Percentiles rank a stretch among this genome's conserved stretches.
These are phyloP conservation scores for Suaeda aralocaspica DNA, from an alignment of 148 eudicot genomes.

Conservation along the genomic window DNA sequence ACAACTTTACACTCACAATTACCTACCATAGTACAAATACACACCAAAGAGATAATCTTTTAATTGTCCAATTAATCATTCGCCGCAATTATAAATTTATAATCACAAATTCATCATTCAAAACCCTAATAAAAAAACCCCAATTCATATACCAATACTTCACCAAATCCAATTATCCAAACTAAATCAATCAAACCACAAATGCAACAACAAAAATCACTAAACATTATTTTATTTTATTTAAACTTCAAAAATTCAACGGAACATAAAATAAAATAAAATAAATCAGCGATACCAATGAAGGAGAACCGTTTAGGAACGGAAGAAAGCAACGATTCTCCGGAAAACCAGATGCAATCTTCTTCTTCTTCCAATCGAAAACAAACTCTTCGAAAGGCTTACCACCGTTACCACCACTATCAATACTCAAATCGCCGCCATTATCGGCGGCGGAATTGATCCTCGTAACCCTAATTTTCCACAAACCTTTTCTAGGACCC, in stretches of 20 bases:
- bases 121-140: background rate
- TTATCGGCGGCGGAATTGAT: constrained; percentile 16
- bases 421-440: constrained; percentile 17
- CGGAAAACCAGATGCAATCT: constrained; percentile 35
- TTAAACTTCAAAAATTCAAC: too few relatives aligned
- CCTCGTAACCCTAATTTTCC: constrained; percentile 31
- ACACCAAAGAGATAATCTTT: too few relatives aligned
- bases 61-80: background rate
- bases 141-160: background rate
- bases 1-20: too few relatives aligned
- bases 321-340: constrained; percentile 42
- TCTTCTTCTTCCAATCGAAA: constrained; percentile 38
- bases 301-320: constrained; percentile 44
- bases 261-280: background rate
- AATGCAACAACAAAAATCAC: background rate
- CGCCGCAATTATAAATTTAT: background rate
- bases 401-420: constrained; percentile 17
- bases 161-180: background rate
- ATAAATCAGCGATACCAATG: constrained; percentile 38
- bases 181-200: background rate
- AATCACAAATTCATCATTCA: background rate
- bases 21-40: too few relatives aligned
- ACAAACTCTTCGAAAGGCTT: constrained; percentile 38
- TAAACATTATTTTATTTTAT: background rate
- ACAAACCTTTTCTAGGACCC: background rate